Evolutionary conservation across 208 protist species (phyloP).

Genomic region (Crithidia sp.): DNA sequence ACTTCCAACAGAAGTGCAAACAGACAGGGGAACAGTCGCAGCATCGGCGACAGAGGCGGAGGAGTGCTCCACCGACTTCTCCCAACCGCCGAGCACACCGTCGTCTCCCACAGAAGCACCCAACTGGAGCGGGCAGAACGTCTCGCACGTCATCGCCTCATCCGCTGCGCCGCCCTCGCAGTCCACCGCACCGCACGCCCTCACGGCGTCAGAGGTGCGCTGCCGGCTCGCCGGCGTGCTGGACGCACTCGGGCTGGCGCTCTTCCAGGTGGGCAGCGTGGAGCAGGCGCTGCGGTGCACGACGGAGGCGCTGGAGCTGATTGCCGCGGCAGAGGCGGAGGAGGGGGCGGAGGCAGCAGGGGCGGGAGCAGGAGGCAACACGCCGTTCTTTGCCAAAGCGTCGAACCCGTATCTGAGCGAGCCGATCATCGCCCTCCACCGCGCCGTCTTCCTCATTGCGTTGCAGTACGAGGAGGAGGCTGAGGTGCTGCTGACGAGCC

Average conservation of each 20-base stretch:
- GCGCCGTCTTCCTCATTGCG: conserved; percentile 79
- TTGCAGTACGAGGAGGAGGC: conserved; percentile 84
- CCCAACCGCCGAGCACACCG: background rate
- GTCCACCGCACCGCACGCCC: background rate
- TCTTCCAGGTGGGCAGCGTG: conserved; percentile 73
- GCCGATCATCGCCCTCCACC: conserved; percentile 70
- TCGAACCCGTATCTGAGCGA: conserved; percentile 24
- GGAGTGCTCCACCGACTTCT: background rate
- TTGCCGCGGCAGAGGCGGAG: conserved; percentile 7
- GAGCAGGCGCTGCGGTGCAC: conserved; percentile 80
- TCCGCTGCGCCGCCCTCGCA: background rate
- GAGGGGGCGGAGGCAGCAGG: background rate
- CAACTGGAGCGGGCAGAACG: no score
- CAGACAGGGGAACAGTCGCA: no score
- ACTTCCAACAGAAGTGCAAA: no score
- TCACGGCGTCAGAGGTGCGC: conserved; percentile 46
- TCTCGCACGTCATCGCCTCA: background rate
- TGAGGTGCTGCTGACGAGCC: conserved; percentile 62
- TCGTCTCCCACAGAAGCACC: background rate
- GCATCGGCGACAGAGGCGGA: background rate
- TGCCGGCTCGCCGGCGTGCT: conserved; percentile 72
- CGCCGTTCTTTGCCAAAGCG: background rate
- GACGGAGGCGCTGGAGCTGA: conserved; percentile 69
- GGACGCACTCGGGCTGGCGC: conserved; percentile 75
- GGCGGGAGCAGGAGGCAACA: background rate